phyloP scores from a whole-genome alignment of 768 basidiomycete genomes.

The Tricholoma matsutake region DNA sequence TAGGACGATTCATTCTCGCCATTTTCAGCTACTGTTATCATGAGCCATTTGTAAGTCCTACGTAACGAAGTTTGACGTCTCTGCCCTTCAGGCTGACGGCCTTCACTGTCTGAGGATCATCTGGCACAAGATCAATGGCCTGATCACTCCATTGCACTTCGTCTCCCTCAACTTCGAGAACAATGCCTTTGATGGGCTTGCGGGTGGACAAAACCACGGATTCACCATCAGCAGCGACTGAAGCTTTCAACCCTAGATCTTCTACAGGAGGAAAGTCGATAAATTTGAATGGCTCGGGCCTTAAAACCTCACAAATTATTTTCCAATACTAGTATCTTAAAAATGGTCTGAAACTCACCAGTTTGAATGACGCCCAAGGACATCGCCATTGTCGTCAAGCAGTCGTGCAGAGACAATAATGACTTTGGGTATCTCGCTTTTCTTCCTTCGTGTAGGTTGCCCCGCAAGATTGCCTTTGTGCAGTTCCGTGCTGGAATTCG shows the following conservation, averaged over 20 bases:
- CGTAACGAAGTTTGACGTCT: constrained; percentile 58
- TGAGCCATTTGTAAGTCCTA: constrained; percentile 61
- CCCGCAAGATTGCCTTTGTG: constrained; percentile 70
- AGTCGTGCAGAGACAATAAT: constrained; percentile 74
- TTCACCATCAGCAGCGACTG: constrained; percentile 51
- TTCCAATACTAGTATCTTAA: not conserved
- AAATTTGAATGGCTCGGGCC: constrained; percentile 96
- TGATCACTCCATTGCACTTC: constrained; percentile 85
- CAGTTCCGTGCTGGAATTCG: constrained; percentile 85
- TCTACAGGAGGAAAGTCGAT: constrained; percentile 70
- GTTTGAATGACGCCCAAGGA: constrained; percentile 73
- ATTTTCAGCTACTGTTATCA: not conserved
- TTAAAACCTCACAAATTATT: constrained; percentile 26
- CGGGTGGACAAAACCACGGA: constrained; percentile 51
- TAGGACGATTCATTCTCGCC: not conserved
- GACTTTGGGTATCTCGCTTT: constrained; percentile 59
- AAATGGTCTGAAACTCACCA: constrained; percentile 46
- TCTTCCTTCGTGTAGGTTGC: constrained; percentile 63
- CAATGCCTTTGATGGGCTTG: constrained; percentile 84
- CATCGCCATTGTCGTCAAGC: constrained; percentile 48
- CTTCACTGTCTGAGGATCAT: constrained; percentile 69
- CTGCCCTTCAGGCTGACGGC: constrained; percentile 69
- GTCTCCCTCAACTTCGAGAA: constrained; percentile 74
- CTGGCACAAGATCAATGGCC: constrained; percentile 86
- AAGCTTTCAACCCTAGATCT: constrained; percentile 57